A percentile compares a stretch with the other conserved stretches of the same genome.
Conservation (phyloP, 75 land plant genomes). For the Sequoiadendron giganteum region DNA sequence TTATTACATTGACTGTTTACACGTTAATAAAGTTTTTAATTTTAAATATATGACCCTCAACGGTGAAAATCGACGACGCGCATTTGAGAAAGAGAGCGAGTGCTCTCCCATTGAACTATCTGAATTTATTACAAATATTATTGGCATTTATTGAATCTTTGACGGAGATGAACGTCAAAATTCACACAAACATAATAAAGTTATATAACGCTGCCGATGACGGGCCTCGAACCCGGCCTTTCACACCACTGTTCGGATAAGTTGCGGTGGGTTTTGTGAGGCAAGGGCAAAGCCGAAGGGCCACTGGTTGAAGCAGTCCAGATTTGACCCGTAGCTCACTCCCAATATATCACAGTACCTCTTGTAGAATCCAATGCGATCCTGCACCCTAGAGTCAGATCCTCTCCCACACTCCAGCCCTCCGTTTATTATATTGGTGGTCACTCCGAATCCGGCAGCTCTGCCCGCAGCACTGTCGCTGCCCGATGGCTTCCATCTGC, state of each 20-base stretch:
- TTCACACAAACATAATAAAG: no score
- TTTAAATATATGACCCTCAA: no score
- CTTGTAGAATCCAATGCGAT: slow-evolving; percentile 47
- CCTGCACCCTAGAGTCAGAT: slow-evolving; percentile 19
- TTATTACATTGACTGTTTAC: no score
- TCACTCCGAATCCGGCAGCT: slow-evolving; percentile 55
- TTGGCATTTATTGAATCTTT: no score
- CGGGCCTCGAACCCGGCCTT: not conserved
- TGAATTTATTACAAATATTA: no score
- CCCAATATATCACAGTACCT: slow-evolving; percentile 53
- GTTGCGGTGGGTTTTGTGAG: not conserved
- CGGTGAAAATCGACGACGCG: no score
- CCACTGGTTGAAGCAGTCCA: slow-evolving; percentile 38
- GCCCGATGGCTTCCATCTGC: slow-evolving; percentile 48
- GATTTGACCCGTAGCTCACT: slow-evolving; percentile 35
- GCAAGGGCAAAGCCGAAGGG: slow-evolving; percentile 6
- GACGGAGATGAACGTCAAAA: no score
- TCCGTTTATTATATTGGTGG: slow-evolving; percentile 72
- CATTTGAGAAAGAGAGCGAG: no score
- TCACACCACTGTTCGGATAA: not conserved
- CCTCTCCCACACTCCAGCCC: slow-evolving; percentile 62
- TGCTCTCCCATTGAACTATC: no score
- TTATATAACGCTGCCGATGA: no score
- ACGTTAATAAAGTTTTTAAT: no score
- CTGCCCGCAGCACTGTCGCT: slow-evolving; percentile 38